These are phyloP conservation scores for Gossypium sturtianum DNA, from an alignment of 345 rosid genomes.

Conservation along the genomic window DNA sequence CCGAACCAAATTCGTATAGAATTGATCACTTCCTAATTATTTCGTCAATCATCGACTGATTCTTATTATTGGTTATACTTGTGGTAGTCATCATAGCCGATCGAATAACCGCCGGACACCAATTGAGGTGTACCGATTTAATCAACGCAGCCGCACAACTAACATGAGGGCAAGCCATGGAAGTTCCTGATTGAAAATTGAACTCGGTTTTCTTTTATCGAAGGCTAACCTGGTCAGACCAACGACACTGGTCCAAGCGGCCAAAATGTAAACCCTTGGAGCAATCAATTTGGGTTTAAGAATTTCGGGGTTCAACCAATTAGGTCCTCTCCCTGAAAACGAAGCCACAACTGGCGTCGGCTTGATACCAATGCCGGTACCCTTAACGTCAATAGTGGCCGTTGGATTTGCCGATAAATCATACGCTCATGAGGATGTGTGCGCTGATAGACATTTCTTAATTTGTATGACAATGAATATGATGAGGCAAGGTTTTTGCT, in stretches of 20 bases:
- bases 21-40: conserved; percentile 59
- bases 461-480: too few relatives aligned
- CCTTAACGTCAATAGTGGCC: conserved; percentile 67
- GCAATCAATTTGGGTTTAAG: conserved; percentile 83
- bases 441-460: too few relatives aligned
- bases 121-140: conserved; percentile 71
- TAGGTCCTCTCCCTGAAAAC: conserved; percentile 73
- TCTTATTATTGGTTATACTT: conserved; percentile 36
- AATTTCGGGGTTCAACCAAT: conserved; percentile 67
- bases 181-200: conserved; percentile 78
- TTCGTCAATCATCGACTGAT: conserved; percentile 53
- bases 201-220: conserved; percentile 63
- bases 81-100: conserved; percentile 92
- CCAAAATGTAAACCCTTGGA: conserved; percentile 73
- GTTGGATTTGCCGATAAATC: conserved; percentile 23
- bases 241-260: conserved; percentile 75
- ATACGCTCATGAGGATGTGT: too few relatives aligned
- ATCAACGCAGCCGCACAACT: conserved; percentile 85
- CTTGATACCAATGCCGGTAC: conserved; percentile 65
- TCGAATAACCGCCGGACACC: conserved; percentile 71
- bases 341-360: conserved; percentile 89
- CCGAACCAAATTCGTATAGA: conserved; percentile 62
- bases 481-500: conserved; percentile 19
- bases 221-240: conserved; percentile 73
- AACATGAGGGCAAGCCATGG: conserved; percentile 87